Evolutionary conservation across 192 early-diverging fungal genomes (phyloP), one percentile per base, ranked within the genome.

Genomic region (Mortierella alpina): DNA sequence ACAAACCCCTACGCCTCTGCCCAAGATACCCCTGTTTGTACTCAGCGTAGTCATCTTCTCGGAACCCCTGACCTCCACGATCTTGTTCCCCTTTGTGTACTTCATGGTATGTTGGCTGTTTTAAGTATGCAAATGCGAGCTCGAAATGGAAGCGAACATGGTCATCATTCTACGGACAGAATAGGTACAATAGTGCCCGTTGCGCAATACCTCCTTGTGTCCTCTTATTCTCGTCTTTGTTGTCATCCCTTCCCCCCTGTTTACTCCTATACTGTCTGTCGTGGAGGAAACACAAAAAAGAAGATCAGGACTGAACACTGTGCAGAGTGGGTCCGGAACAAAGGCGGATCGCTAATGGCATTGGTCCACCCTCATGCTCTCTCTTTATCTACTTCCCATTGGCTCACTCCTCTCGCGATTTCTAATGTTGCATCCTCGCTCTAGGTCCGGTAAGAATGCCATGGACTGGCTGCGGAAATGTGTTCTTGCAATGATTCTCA

Each of bases 11-110:
- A 80, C 72, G 11, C 76, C 77, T 13, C 59, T 81, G 44, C 83
- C 77, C 11, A 85, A 73, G 56, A 54, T 73, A 53, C 76, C 72
- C 46, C 58, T 85, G 44, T 75, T 84, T 62, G 84, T 89, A 45
- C 63, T 83, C 12, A 70, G 70, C 68, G 48, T 79, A 41, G 72
- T 73, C 48, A 76, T 84, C 42, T 82, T 90, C n/a, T 84, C 86
- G 47, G 93, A 95, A 73, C 93, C 93, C 18, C 78, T 93, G 62
- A 91, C 90, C 59, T 90, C 89, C 40, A 86, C 90, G 17, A 88
- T 95, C 50, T 68, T 93, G 52, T 89, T 95, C 59, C 95, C 95
- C 9, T 97, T 97, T 76, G 89, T 95, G 5, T 96, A 95, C 68
- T 94, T 95, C 65, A 92, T 93, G 91, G 91, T 92, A 72, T 44